A percentile compares a stretch with the other conserved stretches of the same genome.
These are phyloP conservation scores for Potentilla sterilis DNA, from an alignment of 306 rosid genomes.

Conservation along the genomic window DNA sequence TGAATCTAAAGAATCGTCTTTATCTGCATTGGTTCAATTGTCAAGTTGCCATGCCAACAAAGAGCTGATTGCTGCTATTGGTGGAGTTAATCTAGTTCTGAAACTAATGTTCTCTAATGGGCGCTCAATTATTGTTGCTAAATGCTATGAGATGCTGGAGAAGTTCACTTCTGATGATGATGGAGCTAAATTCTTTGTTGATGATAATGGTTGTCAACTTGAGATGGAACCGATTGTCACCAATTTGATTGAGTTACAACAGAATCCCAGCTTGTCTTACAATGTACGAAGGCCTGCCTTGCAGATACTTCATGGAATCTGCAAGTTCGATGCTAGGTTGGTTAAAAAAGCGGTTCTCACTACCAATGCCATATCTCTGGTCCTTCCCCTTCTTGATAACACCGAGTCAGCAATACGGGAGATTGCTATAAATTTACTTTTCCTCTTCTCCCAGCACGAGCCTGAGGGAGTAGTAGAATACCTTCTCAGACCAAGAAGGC, in stretches of 20 bases:
- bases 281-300: slow-evolving; percentile 58
- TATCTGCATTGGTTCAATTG: slow-evolving; percentile 60
- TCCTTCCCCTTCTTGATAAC: slow-evolving; percentile 75
- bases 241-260: slow-evolving; percentile 48
- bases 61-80: slow-evolving; percentile 52
- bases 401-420: slow-evolving; percentile 63
- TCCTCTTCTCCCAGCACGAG: slow-evolving; percentile 80
- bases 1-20: slow-evolving; percentile 49
- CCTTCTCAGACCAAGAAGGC: slow-evolving; percentile 79
- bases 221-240: slow-evolving; percentile 62
- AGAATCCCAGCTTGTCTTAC: slow-evolving; percentile 38
- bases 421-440: slow-evolving; percentile 61
- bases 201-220: slow-evolving; percentile 59
- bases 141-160: slow-evolving; percentile 69
- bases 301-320: slow-evolving; percentile 66
- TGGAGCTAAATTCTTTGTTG: slow-evolving; percentile 58
- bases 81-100: slow-evolving; percentile 64
- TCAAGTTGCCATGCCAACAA: slow-evolving; percentile 53
- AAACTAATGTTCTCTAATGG: slow-evolving; percentile 41
- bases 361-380: slow-evolving; percentile 56
- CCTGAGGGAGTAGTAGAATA: slow-evolving; percentile 76
- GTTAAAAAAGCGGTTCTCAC: slow-evolving; percentile 74
- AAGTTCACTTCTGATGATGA: slow-evolving; percentile 51
- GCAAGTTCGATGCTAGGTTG: slow-evolving; percentile 66
- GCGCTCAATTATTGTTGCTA: slow-evolving; percentile 37